Evolutionary conservation across 257 asterid genomes (phyloP), one percentile per base, ranked within the genome.

Genomic region (Hygrophila difformis): DNA sequence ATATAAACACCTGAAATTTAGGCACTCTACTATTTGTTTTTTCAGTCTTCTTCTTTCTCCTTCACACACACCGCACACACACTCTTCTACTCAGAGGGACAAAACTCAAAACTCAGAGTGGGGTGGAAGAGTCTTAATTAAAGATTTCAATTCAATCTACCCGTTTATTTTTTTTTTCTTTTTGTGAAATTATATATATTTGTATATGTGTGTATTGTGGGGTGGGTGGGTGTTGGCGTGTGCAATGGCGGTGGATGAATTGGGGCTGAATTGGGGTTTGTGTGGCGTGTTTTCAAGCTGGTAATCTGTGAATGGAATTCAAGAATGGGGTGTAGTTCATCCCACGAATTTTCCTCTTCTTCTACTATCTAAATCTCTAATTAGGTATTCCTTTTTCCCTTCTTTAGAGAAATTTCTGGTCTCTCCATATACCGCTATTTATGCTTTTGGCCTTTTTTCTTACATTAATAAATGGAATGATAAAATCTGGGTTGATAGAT

Each of bases 271-370:
- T 28, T 24, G n/a, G 13, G 6, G 33, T 42, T 21, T n/a, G n/a
- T n/a, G 23, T 1, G 10, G 34, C 15, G 44, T 28, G 26, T 26
- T 37, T 17, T 57, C 22, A 31, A 3, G 3, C 28, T 4, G 6
- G 31, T 9, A 21, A 5, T 49, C 2, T 11, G 16, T 39, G 42
- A 20, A 38, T 22, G 56, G 39, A 52, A 46, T 39, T 26, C 12
- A 16, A 11, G 26, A 15, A 42, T 58, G 61, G 65, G 62, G 66
- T 65, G 81, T 52, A 41, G 56, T 24, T 56, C 42, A 53, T 1
- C 46, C 81, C 81, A 54, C 42, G 47, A 50, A 45, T 62, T 54
- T 33, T 20, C 18, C 65, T 64, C 53, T 24, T 44, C 40, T 50
- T 28, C 47, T 45, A 61, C 69, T 66, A 44, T 65, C 65, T 58